Evolutionary conservation across 768 basidiomycete genomes (phyloP).

Genomic region (Hypsizygus marmoreus): DNA sequence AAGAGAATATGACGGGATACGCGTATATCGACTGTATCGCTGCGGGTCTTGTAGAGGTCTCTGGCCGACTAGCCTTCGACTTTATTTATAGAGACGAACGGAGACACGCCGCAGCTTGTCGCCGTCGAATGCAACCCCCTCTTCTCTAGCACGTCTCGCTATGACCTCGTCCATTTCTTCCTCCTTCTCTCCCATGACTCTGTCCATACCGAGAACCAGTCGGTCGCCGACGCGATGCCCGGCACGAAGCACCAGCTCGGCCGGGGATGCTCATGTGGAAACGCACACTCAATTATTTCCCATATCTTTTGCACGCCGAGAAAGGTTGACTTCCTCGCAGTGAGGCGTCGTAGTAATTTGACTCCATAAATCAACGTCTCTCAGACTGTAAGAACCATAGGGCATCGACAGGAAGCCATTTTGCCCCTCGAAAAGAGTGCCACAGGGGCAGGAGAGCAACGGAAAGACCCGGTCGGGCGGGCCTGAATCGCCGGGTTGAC

Average conservation of each 20-base stretch:
- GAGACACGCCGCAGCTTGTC: slow-evolving; percentile 9
- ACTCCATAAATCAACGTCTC: no score
- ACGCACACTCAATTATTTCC: no score
- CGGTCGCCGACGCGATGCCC: not conserved
- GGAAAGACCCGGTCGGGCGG: no score
- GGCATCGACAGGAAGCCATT: no score
- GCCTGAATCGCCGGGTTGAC: no score
- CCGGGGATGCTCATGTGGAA: slow-evolving; percentile 24
- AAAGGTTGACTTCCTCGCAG: no score
- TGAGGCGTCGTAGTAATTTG: no score
- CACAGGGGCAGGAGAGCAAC: no score
- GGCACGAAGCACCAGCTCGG: slow-evolving; percentile 17
- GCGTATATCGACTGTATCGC: slow-evolving; percentile 14
- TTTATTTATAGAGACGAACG: slow-evolving; percentile 13
- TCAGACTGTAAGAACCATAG: no score
- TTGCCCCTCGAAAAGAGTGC: no score
- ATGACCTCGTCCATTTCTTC: no score
- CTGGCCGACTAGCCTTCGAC: slow-evolving; percentile 21
- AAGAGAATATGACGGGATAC: slow-evolving; percentile 13
- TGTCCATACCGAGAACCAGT: not conserved
- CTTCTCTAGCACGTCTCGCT: slow-evolving; percentile 15
- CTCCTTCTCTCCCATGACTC: slow-evolving; percentile 14
- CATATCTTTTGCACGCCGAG: no score
- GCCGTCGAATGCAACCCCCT: slow-evolving; percentile 23
- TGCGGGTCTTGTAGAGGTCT: slow-evolving; percentile 9